Evolutionary conservation across 768 basidiomycete genomes (phyloP), one percentile per base, ranked within the genome.

Genomic region (Pulveroboletus sp.): DNA sequence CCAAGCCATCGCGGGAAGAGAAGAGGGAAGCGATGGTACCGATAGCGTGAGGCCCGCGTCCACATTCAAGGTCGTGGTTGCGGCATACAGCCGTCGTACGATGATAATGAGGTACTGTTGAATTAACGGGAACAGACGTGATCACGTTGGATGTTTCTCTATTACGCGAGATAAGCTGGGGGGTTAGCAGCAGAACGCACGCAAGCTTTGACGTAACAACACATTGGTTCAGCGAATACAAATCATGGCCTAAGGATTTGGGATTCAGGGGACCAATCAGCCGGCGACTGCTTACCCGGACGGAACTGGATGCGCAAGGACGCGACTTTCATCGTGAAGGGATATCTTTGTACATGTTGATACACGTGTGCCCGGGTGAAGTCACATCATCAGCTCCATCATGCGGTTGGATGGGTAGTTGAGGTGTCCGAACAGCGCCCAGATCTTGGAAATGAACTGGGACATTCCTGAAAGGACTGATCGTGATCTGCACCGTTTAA

Each of bases 401-500:
- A 50, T 45, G 43, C 51, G 31, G 50, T 43, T 50, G 37, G 44
- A 40, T 20, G 45, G 38, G 46, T 54, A 44, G 45, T 54, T 43
- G 52, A 53, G 52, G 47, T 43, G 53, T 63, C 55, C 45, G 45
- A 40, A 36, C 50, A 55, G 53, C 41, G 51, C 49, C 63, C 50
- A 47, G 53, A 64, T 64, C 52, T 43, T 54, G 36, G 14, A 49
- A 47, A 50, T 44, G 53, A 57, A 62, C 41, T 29, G 19, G 45
- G 60, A 61, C 35, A 52, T 44, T 22, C 63, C 60, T 52, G 47
- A 54, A 49, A 41, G 39, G 42, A 23, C 32, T 47, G 57, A 63
- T 62, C 43, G 51, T 55, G 59, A 61, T 63, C 53, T 58, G 19
- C 58, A 43, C 42, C 53, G 59, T 51, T 53, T 46, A 59, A 59